Base-by-base conservation (phyloP, 768 basidiomycete species). In the Pleurotus giganteus region DNA sequence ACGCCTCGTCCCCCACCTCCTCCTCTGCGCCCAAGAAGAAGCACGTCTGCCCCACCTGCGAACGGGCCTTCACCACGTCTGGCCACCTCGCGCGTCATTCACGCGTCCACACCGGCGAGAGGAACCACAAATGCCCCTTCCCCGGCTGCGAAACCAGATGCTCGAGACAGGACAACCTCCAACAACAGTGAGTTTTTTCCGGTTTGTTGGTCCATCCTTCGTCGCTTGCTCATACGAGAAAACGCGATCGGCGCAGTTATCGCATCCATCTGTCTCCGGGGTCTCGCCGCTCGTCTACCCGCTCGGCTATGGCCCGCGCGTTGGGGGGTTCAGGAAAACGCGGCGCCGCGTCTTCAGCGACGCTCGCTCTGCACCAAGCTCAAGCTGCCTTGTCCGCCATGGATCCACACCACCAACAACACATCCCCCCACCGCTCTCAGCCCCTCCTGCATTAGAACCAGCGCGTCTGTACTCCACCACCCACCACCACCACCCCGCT, bases 71-170 rank as follows among this genome's bases (percentile, higher is more conserved):
- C 70, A 91, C 91, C 52, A 95, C 93, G 23, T 88, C 86, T 57
- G 94, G 93, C 15, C 93, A 95, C 68, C 80, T 95, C 17, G 89
- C 92, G 0, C 82, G 93, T 44, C 93, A 95, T 65, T 79, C 88
- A n/a, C 77, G 91, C 53, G 88, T 94, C 11, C 93, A 95, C 72
- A 95, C 93, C 13, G 93, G 93, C 36, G 93, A 94, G 64, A 80
- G 91, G 58, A 94, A 94, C 71, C 91, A 94, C 74, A 89, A 85
- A 57, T 96, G 93, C 65, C 93, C 94, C 29, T 95, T 92, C 73
- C 93, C 94, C n/a, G 93, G 92, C 21, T 96, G 93, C 68, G 90
- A 94, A 62, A 94, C 92, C 1, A 80, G 89, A 15, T 95, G 94
- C 61, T 92, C 90, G 9, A 76, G 93, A 29, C 91, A 94, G 69